Evolutionary conservation across 2,329 filamentous ascomycete species (phyloP).

Genomic region (Fusarium sp.): DNA sequence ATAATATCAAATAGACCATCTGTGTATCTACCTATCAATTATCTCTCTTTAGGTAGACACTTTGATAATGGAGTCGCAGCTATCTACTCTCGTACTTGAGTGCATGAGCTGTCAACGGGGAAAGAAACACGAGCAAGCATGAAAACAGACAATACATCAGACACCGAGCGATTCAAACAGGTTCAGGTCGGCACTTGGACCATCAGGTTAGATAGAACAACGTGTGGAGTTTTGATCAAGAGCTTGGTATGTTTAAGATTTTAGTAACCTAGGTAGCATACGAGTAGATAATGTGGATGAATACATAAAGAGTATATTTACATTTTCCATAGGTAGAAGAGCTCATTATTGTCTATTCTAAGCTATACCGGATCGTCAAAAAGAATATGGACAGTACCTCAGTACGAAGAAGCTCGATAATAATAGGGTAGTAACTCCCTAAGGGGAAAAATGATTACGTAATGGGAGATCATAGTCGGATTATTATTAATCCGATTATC

Average conservation of each 20-base stretch:
- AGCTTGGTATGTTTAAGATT: too few relatives aligned
- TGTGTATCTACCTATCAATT: not conserved
- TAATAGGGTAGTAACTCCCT: too few relatives aligned
- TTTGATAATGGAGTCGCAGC: not conserved
- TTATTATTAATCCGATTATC: conserved; percentile 23
- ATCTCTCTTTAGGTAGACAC: not conserved
- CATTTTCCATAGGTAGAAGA: too few relatives aligned
- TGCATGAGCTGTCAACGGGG: not conserved
- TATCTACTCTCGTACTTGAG: not conserved
- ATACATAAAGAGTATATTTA: too few relatives aligned
- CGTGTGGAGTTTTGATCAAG: not conserved
- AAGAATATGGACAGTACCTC: too few relatives aligned
- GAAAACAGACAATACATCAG: conserved; percentile 30
- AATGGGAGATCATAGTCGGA: conserved; percentile 20
- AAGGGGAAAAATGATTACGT: conserved; percentile 5
- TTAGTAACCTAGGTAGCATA: too few relatives aligned
- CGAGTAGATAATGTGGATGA: too few relatives aligned
- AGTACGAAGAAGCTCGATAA: not conserved
- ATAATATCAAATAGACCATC: conserved; percentile 1
- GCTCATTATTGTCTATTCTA: too few relatives aligned
- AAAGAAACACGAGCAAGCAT: conserved; percentile 15
- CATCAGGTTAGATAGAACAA: conserved; percentile 4
- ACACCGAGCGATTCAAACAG: conserved; percentile 28
- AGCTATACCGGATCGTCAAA: too few relatives aligned
- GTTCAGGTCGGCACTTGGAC: conserved; percentile 23